A percentile compares a stretch with the other conserved stretches of the same genome.
phyloP scores from a whole-genome alignment of 139 green algal genomes.

The Spirogloea muscicola region DNA sequence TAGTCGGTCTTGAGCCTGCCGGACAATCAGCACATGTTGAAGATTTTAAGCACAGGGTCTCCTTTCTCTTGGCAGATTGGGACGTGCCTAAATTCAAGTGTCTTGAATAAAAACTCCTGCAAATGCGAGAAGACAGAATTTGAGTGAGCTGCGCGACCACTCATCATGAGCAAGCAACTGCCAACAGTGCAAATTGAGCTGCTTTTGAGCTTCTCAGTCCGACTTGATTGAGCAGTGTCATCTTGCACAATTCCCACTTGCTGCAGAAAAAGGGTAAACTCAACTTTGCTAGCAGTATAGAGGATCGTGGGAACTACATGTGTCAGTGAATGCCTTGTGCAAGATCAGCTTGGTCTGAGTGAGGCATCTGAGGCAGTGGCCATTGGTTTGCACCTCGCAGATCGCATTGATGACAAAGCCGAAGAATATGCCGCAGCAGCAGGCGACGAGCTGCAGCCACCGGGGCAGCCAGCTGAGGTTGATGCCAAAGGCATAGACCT shows the following conservation, averaged over 20 bases:
- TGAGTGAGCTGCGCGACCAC: no score
- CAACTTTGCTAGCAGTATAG: background rate
- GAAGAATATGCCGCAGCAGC: background rate
- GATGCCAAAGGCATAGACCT: no score
- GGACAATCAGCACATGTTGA: background rate
- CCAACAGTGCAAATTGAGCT: no score
- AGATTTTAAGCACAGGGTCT: background rate
- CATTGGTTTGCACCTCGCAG: conserved; percentile 5
- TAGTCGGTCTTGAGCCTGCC: background rate
- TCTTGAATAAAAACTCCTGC: no score
- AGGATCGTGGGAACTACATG: background rate
- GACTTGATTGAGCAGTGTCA: background rate
- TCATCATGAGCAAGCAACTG: no score
- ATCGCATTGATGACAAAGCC: conserved; percentile 8
- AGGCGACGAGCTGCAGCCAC: background rate
- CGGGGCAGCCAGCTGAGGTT: no score
- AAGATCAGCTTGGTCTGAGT: background rate
- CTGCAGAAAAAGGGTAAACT: background rate
- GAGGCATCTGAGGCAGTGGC: background rate
- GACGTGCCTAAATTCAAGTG: background rate
- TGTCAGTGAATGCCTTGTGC: background rate
- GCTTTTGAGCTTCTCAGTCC: no score
- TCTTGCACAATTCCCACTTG: background rate
- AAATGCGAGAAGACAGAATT: no score
- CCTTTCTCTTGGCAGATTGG: background rate